Conservation (phyloP, 352 stramenopile species). For the Globisporangium sylvaticum region DNA sequence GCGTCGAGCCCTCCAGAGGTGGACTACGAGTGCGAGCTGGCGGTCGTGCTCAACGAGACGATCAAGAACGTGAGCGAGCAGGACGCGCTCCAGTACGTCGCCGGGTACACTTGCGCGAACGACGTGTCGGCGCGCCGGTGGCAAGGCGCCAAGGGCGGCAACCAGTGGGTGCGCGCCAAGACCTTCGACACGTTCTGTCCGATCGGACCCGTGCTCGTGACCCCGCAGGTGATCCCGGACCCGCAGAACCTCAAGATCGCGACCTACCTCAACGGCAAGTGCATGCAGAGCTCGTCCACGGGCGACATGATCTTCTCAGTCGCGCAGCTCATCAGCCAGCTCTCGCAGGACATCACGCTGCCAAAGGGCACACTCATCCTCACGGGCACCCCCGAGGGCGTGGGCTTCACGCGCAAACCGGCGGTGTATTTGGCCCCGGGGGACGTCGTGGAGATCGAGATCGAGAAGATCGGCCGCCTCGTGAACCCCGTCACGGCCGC, state of each 20-base stretch:
- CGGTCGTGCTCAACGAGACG: constrained; percentile 78
- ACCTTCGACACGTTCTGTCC: constrained; percentile 91
- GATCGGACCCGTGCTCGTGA: constrained; percentile 83
- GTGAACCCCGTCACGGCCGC: constrained; percentile 76
- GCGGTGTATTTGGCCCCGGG: constrained; percentile 82
- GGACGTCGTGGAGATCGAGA: constrained; percentile 89
- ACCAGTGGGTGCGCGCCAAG: constrained; percentile 89
- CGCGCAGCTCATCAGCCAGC: constrained; percentile 82
- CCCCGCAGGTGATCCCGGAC: constrained; percentile 65
- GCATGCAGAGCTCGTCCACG: constrained; percentile 87
- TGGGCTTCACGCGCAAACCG: constrained; percentile 85
- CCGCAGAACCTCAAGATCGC: constrained; percentile 72
- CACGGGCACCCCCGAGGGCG: constrained; percentile 87
- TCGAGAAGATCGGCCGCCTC: constrained; percentile 88
- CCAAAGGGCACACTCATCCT: constrained; percentile 86
- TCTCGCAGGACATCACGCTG: constrained; percentile 88
- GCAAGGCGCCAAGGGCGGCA: constrained; percentile 82
- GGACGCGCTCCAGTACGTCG: constrained; percentile 83
- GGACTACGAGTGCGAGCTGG: constrained; percentile 91
- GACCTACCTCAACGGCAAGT: constrained; percentile 78
- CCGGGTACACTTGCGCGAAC: constrained; percentile 86
- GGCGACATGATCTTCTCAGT: constrained; percentile 91
- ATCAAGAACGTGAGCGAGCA: constrained; percentile 82
- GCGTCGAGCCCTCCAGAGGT: constrained; percentile 64
- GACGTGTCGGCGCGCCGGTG: constrained; percentile 87